Percentiles rank a stretch among this genome's conserved stretches.
phyloP scores from a whole-genome alignment of 306 rosid genomes.

The Cicer chorassanicum region DNA sequence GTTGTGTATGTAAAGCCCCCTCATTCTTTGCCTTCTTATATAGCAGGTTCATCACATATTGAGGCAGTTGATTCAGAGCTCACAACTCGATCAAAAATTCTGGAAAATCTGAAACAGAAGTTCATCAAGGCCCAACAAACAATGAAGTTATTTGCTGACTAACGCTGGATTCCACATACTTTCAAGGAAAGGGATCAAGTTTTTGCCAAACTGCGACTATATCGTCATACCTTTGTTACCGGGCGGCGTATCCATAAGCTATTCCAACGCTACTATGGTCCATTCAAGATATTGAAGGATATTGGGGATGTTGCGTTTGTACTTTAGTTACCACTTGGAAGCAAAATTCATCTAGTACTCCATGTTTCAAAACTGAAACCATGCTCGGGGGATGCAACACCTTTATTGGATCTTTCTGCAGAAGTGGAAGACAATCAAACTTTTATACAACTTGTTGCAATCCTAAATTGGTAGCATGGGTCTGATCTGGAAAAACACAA shows the following conservation, averaged over 20 bases:
- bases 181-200: not conserved
- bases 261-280: not conserved
- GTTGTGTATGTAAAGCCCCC: not conserved
- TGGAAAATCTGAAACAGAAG: not conserved
- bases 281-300: not conserved
- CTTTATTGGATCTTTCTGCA: no score
- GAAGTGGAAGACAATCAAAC: no score
- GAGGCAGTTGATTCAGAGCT: not conserved
- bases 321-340: not conserved
- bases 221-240: not conserved
- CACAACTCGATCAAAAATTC: no score
- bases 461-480: no score
- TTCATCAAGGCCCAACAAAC: not conserved
- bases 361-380: no score
- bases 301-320: no score
- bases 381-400: no score
- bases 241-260: not conserved
- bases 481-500: no score
- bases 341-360: not conserved
- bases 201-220: not conserved
- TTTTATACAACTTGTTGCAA: not conserved
- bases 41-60: not conserved
- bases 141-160: not conserved
- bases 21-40: not conserved
- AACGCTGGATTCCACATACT: not conserved